These are phyloP conservation scores for Hygrophorus russula DNA, from an alignment of 768 basidiomycete genomes.

Conservation along the genomic window DNA sequence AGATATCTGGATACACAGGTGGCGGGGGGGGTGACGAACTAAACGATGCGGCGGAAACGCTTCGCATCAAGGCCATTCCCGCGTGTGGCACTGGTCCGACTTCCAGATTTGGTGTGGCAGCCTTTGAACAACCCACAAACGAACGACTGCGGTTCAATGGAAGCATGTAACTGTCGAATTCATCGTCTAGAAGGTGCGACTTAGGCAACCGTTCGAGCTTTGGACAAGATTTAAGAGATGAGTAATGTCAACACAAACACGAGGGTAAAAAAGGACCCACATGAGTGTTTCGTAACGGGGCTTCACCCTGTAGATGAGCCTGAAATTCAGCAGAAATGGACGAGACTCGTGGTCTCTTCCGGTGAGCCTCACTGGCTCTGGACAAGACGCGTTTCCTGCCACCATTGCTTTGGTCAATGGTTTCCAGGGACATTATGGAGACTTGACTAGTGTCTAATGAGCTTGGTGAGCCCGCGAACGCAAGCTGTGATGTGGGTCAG, in stretches of 20 bases:
- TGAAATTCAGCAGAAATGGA: constrained; percentile 14
- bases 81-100: not conserved
- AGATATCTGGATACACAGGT: constrained; percentile 11
- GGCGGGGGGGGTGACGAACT: constrained; percentile 3
- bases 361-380: constrained; percentile 16
- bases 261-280: no score
- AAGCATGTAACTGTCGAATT: not conserved
- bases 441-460: no score
- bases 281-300: not conserved
- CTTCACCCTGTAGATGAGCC: constrained; percentile 9
- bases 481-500: no score
- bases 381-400: constrained; percentile 24
- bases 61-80: constrained; percentile 14
- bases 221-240: no score
- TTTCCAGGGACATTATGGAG: no score
- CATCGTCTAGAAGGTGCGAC: not conserved
- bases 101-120: constrained; percentile 2
- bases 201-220: not conserved
- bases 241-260: not conserved
- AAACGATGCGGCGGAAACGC: constrained; percentile 16
- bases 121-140: constrained; percentile 12
- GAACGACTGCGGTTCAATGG: constrained; percentile 6
- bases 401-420: constrained; percentile 3
- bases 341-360: constrained; percentile 23
- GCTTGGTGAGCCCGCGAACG: no score